Evolutionary conservation across 176 grass and related monocot species (phyloP), one percentile per base, ranked within the genome.

Genomic region (Oryza glumipatula): DNA sequence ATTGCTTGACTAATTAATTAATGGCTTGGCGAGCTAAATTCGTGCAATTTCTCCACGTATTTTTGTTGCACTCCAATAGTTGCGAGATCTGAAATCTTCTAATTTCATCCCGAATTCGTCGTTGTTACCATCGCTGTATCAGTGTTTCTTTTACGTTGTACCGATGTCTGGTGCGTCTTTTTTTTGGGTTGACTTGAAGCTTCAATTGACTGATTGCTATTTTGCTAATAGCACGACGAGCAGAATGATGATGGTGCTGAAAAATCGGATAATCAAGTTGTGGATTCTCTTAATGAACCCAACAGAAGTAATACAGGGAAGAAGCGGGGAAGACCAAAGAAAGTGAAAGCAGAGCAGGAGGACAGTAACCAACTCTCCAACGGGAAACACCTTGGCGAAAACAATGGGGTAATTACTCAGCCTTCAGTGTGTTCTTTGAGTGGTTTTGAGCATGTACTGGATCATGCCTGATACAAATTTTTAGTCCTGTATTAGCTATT

Each of bases 261-360:
- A 26, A 4, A 26, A 26, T 16, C 10, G 1, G 45, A 58, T 32
- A 82, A 48, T 43, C 33, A 33, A 66, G 38, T 39, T 45, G 38
- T n/a, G 1, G 0, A 87, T 38, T 10, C 48, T 11, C 33, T 4
- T 9, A 69, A 69, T 65, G 35, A 7, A 0, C 21, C 10, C 17
- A 88, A 72, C 28, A 21, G 1, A 72, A 77, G n/a, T 78, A n/a
- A 43, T 52, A 52, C 80, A 38, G 30, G 21, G 2, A 88, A 48
- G 19, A 72, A 82, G 65, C 71, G 23, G 51, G 14, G 52, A 56
- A 56, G 51, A 0, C 15, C 67, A 3, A 65, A 10, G 36, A 51
- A 72, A 47, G 28, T 6, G 2, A 54, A 17, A 78, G 1, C 4
- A 45, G 47, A 16, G 21, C 23, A 87, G 28, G 30, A 26, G 32